These are phyloP conservation scores for Eimeria sp. DNA, from an alignment of 169 alveolate genomes.

Conservation along the genomic window DNA sequence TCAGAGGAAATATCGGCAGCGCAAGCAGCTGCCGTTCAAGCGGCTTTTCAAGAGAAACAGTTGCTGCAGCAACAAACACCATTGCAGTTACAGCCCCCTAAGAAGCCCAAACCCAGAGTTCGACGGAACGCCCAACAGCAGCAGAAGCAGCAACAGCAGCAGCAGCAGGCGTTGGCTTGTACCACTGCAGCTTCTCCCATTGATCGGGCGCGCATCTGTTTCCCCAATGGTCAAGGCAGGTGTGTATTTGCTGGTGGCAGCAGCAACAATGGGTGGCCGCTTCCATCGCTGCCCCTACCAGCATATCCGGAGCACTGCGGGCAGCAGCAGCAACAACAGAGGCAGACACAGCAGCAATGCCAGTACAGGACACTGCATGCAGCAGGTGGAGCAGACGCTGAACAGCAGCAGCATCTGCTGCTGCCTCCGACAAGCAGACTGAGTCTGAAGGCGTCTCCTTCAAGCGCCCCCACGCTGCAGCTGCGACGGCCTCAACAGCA, in stretches of 20 bases:
- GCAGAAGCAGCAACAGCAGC: constrained; percentile 13
- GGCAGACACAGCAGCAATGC: constrained; percentile 11
- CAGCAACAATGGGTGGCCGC: not conserved
- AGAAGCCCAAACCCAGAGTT: not conserved
- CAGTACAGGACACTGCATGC: not conserved
- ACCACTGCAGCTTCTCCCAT: not conserved
- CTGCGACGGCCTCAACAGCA: not conserved
- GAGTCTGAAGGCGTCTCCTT: not conserved
- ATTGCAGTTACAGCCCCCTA: not conserved
- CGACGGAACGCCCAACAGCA: not conserved
- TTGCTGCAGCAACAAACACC: not conserved
- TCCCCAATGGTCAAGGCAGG: not conserved
- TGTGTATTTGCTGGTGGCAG: not conserved
- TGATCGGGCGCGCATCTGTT: not conserved
- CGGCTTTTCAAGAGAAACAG: not conserved
- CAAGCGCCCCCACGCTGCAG: not conserved
- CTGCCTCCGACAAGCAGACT: not conserved
- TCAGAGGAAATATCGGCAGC: not conserved
- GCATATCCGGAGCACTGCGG: not conserved
- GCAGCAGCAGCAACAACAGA: constrained; percentile 14
- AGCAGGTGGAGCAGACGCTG: not conserved
- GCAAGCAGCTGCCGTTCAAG: not conserved
- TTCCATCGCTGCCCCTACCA: not conserved
- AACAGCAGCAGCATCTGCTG: not conserved
- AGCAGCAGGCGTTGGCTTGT: no score